Conservation (phyloP, 371 early-diverging fungal species). For the Cladochytrium tenue region DNA sequence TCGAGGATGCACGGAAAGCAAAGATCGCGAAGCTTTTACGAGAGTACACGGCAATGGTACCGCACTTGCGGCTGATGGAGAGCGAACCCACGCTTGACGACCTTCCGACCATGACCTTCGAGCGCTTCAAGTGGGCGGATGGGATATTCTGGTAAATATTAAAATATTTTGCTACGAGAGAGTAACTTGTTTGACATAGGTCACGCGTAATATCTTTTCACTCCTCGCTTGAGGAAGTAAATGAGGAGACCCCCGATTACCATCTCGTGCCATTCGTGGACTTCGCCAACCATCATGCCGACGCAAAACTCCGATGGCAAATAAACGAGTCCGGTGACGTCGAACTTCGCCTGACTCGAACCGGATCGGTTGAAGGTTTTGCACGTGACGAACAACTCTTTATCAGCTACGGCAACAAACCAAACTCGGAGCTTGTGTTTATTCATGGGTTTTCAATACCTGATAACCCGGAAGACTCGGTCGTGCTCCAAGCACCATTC, state of each 20-base stretch:
- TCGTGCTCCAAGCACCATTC: conserved; percentile 25
- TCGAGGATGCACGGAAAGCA: conserved; percentile 11
- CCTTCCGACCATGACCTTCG: neutral
- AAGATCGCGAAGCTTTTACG: conserved; percentile 15
- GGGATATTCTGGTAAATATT: conserved; percentile 25
- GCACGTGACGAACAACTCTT: conserved; percentile 23
- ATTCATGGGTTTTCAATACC: conserved; percentile 53
- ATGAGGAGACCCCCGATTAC: conserved; percentile 13
- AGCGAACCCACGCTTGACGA: neutral
- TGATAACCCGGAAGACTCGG: conserved; percentile 48
- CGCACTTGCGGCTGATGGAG: conserved; percentile 14
- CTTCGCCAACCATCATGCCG: conserved; percentile 30
- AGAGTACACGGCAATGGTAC: conserved; percentile 15
- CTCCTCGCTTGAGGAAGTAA: conserved; percentile 1
- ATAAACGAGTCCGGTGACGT: neutral
- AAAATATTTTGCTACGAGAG: too few species aligned
- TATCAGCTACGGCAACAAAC: conserved; percentile 53
- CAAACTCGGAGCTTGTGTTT: conserved; percentile 66
- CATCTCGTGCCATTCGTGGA: conserved; percentile 36
- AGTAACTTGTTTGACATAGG: neutral
- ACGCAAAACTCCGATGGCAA: conserved; percentile 24
- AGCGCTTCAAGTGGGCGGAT: conserved; percentile 33
- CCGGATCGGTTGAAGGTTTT: conserved; percentile 1
- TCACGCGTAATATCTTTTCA: conserved; percentile 26
- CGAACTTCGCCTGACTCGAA: neutral